Base-by-base conservation (phyloP, 805 yeast genomes). In the Helenozyma rhizophorensis region DNA sequence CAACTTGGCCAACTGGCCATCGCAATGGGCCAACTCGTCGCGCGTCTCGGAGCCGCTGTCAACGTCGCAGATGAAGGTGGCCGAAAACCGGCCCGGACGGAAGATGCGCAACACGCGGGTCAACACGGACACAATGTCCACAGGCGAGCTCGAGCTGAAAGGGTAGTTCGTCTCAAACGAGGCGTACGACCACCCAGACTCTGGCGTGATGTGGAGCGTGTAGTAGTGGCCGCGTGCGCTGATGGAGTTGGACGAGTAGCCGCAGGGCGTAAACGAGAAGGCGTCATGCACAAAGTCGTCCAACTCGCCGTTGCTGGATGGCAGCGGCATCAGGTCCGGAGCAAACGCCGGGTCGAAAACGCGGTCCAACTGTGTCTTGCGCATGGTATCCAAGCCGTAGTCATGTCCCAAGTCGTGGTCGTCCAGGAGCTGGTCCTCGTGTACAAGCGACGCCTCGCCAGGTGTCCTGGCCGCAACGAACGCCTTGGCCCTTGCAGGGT, bases 151-250 rank as follows among this genome's bases (percentile, higher is more conserved):
- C 30, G 43, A 47, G 9, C 74, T 62, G 31, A 66, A 66, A 6
- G 83, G 80, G 25, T 79, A 85, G 56, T 86, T 90, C 14, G 96
- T 79, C 56, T 93, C 97, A 58, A 93, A 93, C 8, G 95, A 84
- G 4, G 97, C 97, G 59, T 90, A 90, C 4, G 96, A 86, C 87
- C 94, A 90, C 23, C 90, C 95, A 14, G 68, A 56, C 55, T 93
- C 97, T 0, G 97, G 97, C 0, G 98, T 93, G 25, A 93, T 84
- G 55, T 93, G 97, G 37, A 89, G 68, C 7, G 97, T 90, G 53
- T 83, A 83, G 51, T 76, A 77, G 46, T 73, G 70, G 14, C 59
- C 61, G 25, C 69, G 74, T 27, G 76, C 67, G 27, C 83, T 56
- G 23, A 89, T 67, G 13, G 94, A 80, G 58, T 90, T 90, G 27